Base-by-base conservation (phyloP, 176 grass and related monocot genomes). In the Oryza glumipatula region DNA sequence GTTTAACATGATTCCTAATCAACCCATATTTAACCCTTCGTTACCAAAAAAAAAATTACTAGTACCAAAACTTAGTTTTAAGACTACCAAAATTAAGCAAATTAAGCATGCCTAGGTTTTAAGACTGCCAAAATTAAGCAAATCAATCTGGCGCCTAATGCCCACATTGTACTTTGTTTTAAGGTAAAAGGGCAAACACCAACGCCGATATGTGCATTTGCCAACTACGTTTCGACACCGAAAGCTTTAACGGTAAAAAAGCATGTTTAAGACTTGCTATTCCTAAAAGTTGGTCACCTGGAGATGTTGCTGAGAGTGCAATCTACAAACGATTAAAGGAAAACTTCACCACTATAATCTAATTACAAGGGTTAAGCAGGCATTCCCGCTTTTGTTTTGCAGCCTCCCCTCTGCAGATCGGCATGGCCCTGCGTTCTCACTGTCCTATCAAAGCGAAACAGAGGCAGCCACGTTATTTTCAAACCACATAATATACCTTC, bases 361-460 rank as follows among this genome's bases (percentile, higher is more conserved):
- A 63, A 23, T 63, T 23, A 63, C 58, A 23, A 63, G 58, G 58
- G 58, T 23, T 63, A 63, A 63, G 19, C 58, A 11, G n/a, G 58
- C 58, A 63, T 63, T 63, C 58, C 58, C 7, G 24, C 24, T 86
- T 81, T 72, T 61, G 78, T 82, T 70, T 44, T 74, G 71, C 46
- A 68, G 85, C 63, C 64, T 75, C 70, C 85, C 44, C 33, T 22
- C 70, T 4, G 47, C 76, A 74, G 68, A 75, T 67, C 22, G 63
- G 70, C 36, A 67, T 6, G 17, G 19, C 22, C 14, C 77, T 80
- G 65, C 26, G 46, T 26, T n/a, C 17, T 82, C 65, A 65, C 39
- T 24, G 21, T 47, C 79, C 86, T 82, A 65, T 61, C 48, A 9
- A 87, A 63, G 12, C 38, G 11, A 81, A 75, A 69, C 12, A 44